Percentiles rank a stretch among this genome's conserved stretches.
Conservation (phyloP, 2,329 filamentous ascomycete species). For the Sphaerulina populicola region DNA sequence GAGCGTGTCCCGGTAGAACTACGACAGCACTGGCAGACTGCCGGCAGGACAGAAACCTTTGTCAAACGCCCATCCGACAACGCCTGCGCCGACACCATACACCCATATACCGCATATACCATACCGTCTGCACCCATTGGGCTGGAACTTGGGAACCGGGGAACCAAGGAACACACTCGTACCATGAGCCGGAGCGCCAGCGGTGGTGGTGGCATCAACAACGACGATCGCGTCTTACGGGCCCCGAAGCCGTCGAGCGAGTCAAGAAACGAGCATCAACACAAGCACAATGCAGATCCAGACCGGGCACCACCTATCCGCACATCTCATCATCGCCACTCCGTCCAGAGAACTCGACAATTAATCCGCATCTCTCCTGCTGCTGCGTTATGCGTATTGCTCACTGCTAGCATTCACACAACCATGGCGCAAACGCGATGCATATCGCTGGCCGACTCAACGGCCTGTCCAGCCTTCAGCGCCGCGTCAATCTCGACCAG, state of each 20-base stretch:
- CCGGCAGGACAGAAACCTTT: too few species aligned
- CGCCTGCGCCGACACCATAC: neutral
- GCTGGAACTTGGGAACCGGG: neutral
- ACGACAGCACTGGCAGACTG: too few species aligned
- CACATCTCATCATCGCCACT: constrained; percentile 10
- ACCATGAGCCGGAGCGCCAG: constrained; percentile 9
- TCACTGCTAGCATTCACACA: constrained; percentile 22
- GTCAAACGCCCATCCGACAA: neutral
- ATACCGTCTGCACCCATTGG: neutral
- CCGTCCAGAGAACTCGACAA: constrained; percentile 3
- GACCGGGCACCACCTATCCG: constrained; percentile 1
- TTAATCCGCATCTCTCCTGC: constrained; percentile 12
- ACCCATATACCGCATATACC: neutral
- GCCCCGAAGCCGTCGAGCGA: neutral
- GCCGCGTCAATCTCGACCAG: constrained; percentile 63
- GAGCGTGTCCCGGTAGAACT: too few species aligned
- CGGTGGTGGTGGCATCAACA: constrained; percentile 2
- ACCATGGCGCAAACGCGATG: constrained; percentile 42
- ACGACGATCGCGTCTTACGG: constrained; percentile 1
- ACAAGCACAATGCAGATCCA: constrained; percentile 16
- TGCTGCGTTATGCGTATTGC: constrained; percentile 20
- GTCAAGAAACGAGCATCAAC: constrained; percentile 16
- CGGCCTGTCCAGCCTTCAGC: constrained; percentile 62
- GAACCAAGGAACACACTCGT: neutral
- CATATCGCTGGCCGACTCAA: constrained; percentile 63